A percentile compares a stretch with the other conserved stretches of the same genome.
phyloP scores from a whole-genome alignment of 2,329 filamentous ascomycete species.

The Aspergillus bombycis region DNA sequence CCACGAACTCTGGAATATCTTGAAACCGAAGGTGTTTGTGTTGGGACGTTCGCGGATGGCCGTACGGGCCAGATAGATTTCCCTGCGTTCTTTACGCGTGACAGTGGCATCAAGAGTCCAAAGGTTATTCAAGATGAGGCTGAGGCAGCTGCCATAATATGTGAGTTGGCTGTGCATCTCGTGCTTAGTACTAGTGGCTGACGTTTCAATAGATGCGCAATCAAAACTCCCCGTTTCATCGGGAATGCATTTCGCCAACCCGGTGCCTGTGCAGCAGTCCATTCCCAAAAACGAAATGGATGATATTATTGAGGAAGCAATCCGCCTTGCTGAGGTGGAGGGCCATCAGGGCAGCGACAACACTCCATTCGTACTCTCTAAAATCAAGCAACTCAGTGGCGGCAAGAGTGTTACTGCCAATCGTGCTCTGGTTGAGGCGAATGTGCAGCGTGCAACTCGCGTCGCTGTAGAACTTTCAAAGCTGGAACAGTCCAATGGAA shows the following conservation, averaged over 20 bases:
- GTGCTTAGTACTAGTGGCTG: conserved; percentile 9
- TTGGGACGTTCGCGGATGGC: conserved; percentile 88
- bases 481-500: conserved; percentile 48
- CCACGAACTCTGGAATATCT: conserved; percentile 82
- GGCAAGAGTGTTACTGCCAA: conserved; percentile 75
- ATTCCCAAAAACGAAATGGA: conserved; percentile 75
- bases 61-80: conserved; percentile 75
- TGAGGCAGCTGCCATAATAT: conserved; percentile 87
- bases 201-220: conserved; percentile 64
- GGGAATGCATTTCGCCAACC: conserved; percentile 86
- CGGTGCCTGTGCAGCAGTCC: conserved; percentile 71
- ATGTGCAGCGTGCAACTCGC: conserved; percentile 66
- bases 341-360: conserved; percentile 74
- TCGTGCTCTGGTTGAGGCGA: conserved; percentile 67
- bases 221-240: conserved; percentile 71
- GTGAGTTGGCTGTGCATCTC: conserved; percentile 48
- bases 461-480: conserved; percentile 65
- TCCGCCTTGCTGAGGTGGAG: conserved; percentile 65
- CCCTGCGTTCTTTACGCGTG: conserved; percentile 88
- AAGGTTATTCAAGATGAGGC: conserved; percentile 71
- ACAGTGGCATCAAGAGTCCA: conserved; percentile 82
- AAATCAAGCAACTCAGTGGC: conserved; percentile 77
- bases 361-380: conserved; percentile 79
- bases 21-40: conserved; percentile 72
- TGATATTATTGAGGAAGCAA: conserved; percentile 67